Base-by-base conservation (phyloP, 768 basidiomycete genomes). In the Lactarius sanguifluus region DNA sequence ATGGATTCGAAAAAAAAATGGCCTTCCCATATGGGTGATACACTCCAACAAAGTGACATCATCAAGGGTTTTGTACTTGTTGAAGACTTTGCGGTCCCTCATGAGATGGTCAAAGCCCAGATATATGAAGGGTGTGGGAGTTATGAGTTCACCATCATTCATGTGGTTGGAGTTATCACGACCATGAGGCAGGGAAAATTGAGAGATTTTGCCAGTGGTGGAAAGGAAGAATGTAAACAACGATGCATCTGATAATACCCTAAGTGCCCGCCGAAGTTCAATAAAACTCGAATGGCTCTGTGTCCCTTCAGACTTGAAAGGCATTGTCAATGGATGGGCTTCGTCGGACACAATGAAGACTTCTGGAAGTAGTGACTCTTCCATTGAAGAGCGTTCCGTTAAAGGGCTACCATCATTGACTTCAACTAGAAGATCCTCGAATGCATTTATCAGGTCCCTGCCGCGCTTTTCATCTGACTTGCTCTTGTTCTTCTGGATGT, bases 21-120 rank as follows among this genome's bases (percentile, higher is more conserved):
- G 40, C 40, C 40, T 40, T 40, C 47, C 41, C 60, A 61, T 50
- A 32, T 38, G 60, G 12, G 47, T 5, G 6, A 40, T 40, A 40
- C 40, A 40, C 3, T 40, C 15, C 40, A 40, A 16, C 15, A 3
- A 40, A 5, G 40, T 40, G 40, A 40, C 60, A 12, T 50, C 20
- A 8, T 61, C 3, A 1, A 52, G 45, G 20, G 47, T 50, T 47
- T 23, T 32, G 36, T 34, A 61, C 15, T 52, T 32, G 9, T 52
- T 34, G 1, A 34, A 10, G 23, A 61, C 15, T 18, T 25, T 61
- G 60, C 13, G n/a, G 34, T 13, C 2, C 32, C 8, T 4, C 60
- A 61, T 61, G 32, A 61, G 45, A 5, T 61, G 47, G 60, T 61
- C 47, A 38, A 52, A 61, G 15, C 32, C 60, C 6, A 61, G n/a